Evolutionary conservation across 2,329 filamentous ascomycete genomes (phyloP).

Genomic region (Cladosporium austrohemisphaericum): DNA sequence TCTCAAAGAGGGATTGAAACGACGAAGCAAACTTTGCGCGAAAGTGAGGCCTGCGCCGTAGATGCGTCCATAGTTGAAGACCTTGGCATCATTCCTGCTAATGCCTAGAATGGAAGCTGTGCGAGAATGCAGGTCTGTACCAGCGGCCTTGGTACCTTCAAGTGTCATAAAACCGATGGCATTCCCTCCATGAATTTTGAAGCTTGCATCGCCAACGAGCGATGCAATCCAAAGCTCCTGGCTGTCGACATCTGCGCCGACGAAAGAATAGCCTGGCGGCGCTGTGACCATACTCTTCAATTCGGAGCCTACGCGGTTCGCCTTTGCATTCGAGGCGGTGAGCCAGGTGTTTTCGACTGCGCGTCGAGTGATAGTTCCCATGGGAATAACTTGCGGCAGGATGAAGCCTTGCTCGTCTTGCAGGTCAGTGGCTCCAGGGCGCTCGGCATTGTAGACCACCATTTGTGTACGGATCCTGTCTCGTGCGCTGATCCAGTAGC

Average conservation of each 20-base stretch:
- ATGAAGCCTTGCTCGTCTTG: slow-evolving; percentile 68
- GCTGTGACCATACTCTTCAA: slow-evolving; percentile 95
- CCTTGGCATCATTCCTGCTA: slow-evolving; percentile 88
- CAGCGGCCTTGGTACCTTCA: slow-evolving; percentile 89
- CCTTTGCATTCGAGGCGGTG: slow-evolving; percentile 94
- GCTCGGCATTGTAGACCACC: slow-evolving; percentile 77
- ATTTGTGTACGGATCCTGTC: slow-evolving; percentile 93
- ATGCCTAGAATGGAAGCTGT: slow-evolving; percentile 91
- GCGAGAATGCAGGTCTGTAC: slow-evolving; percentile 90
- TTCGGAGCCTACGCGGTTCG: slow-evolving; percentile 92
- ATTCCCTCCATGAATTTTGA: slow-evolving; percentile 91
- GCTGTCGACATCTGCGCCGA: slow-evolving; percentile 95
- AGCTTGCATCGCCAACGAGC: slow-evolving; percentile 88
- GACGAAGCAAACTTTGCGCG: slow-evolving; percentile 79
- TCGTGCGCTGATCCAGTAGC: slow-evolving; percentile 96
- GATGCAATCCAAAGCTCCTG: slow-evolving; percentile 98
- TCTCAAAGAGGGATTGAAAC: slow-evolving; percentile 83
- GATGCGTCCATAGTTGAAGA: slow-evolving; percentile 98
- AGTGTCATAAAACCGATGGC: slow-evolving; percentile 99
- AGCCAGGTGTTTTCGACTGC: slow-evolving; percentile 98
- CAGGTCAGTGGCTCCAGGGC: slow-evolving; percentile 25
- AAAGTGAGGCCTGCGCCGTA: slow-evolving; percentile 97
- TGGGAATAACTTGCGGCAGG: slow-evolving; percentile 90
- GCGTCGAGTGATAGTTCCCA: slow-evolving; percentile 93
- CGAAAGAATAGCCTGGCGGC: slow-evolving; percentile 85